These are phyloP conservation scores for Arthrobotrys conoides DNA, from an alignment of 2,329 filamentous ascomycete genomes.

Conservation along the genomic window DNA sequence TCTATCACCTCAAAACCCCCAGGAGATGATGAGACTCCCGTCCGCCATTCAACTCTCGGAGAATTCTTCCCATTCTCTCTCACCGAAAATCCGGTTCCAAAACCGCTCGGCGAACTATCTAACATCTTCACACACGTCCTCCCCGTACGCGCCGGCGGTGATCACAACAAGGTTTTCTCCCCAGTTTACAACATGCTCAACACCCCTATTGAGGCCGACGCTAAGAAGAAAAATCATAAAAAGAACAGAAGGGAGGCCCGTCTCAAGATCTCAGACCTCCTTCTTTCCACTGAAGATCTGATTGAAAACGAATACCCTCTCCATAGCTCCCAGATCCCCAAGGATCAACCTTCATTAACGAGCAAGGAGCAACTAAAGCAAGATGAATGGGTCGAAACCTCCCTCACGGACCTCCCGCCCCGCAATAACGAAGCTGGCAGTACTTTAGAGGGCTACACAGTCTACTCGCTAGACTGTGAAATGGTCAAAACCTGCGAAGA, in stretches of 20 bases:
- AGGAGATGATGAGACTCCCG: constrained; percentile 4
- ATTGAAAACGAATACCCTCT: constrained; percentile 85
- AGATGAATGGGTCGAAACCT: constrained; percentile 82
- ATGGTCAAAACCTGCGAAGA: constrained; percentile 88
- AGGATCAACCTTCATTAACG: neutral
- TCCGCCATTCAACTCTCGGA: constrained; percentile 15
- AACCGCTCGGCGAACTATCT: constrained; percentile 65
- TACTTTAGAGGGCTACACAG: constrained; percentile 82
- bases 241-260: neutral
- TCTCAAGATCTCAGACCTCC: constrained; percentile 77
- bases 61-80: constrained; percentile 64
- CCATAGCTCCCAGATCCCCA: constrained; percentile 76
- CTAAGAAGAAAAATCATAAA: constrained; percentile 68
- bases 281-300: constrained; percentile 80
- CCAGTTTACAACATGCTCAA: constrained; percentile 78
- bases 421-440: constrained; percentile 82
- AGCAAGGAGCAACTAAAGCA: constrained; percentile 66
- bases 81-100: constrained; percentile 65
- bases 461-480: constrained; percentile 92
- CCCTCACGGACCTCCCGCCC: constrained; percentile 77
- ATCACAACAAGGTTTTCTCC: constrained; percentile 73
- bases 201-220: constrained; percentile 84
- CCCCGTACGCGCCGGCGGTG: constrained; percentile 89
- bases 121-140: constrained; percentile 89
- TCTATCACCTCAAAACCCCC: constrained; percentile 63